phyloP scores from a whole-genome alignment of 305 asterid genomes.

The Fraxinus sp. region DNA sequence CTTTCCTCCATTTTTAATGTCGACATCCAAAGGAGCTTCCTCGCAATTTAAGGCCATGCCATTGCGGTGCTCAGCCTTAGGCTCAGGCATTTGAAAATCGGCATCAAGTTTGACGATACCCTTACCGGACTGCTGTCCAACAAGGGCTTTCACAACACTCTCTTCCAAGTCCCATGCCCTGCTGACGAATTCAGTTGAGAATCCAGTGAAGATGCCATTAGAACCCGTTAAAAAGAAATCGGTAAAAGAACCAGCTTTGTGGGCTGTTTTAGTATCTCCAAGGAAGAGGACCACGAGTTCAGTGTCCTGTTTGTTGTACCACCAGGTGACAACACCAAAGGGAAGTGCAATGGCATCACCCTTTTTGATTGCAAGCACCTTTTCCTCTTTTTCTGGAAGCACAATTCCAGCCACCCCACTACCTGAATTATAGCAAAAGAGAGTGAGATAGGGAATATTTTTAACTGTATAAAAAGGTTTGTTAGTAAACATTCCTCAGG shows the following conservation, averaged over 20 bases:
- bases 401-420: slow-evolving; percentile 61
- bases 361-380: slow-evolving; percentile 65
- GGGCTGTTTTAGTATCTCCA: slow-evolving; percentile 70
- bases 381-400: slow-evolving; percentile 76
- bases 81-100: slow-evolving; percentile 67
- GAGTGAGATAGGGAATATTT: neutral
- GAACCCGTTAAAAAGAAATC: slow-evolving; percentile 67
- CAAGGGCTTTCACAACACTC: slow-evolving; percentile 53
- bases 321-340: slow-evolving; percentile 77
- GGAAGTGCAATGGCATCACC: slow-evolving; percentile 84
- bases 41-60: slow-evolving; percentile 68
- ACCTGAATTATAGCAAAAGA: slow-evolving; percentile 30
- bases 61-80: slow-evolving; percentile 43
- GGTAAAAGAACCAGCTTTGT: slow-evolving; percentile 63
- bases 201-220: slow-evolving; percentile 74
- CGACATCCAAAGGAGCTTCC: slow-evolving; percentile 71
- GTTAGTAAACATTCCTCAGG: neutral
- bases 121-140: slow-evolving; percentile 40
- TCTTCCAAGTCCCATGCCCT: slow-evolving; percentile 74
- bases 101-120: slow-evolving; percentile 61
- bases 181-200: slow-evolving; percentile 58
- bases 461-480: neutral
- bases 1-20: slow-evolving; percentile 76
- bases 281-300: slow-evolving; percentile 70
- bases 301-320: slow-evolving; percentile 67